Conservation (phyloP, 2,329 filamentous ascomycete species). For the Arachnopeziza araneosa region DNA sequence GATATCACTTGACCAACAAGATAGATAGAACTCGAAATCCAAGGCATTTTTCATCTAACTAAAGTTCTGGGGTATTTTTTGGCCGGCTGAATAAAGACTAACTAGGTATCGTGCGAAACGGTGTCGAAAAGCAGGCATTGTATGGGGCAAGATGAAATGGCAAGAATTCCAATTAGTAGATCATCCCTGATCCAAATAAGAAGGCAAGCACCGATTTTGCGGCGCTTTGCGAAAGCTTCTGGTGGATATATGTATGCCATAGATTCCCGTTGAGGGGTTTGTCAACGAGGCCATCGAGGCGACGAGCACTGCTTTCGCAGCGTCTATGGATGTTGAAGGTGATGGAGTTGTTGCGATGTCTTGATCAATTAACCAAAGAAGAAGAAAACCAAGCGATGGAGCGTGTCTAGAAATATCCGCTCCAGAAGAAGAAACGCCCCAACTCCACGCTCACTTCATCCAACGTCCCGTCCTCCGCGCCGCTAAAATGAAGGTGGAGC, state of each 20-base stretch:
- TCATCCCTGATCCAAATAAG: not conserved
- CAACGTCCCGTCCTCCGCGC: not conserved
- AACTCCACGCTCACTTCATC: not conserved
- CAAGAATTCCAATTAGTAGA: not conserved
- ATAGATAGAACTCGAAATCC: not conserved
- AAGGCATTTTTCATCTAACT: not conserved
- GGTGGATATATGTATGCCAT: not conserved
- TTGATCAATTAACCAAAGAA: not conserved
- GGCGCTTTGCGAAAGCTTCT: not conserved
- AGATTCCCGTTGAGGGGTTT: no score
- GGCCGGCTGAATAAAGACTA: not conserved
- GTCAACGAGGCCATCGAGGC: not conserved
- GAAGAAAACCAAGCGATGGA: not conserved
- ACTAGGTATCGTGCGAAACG: not conserved
- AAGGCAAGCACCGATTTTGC: not conserved
- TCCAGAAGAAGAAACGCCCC: not conserved
- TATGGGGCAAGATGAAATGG: not conserved
- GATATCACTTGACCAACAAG: not conserved
- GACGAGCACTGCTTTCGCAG: not conserved
- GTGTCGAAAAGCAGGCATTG: not conserved
- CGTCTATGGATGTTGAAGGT: not conserved
- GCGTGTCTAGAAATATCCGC: not conserved
- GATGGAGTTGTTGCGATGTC: not conserved
- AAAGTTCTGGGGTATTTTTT: not conserved
- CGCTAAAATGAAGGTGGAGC: not conserved